These are phyloP conservation scores for Leucosporidium yakuticum DNA, from an alignment of 768 basidiomycete species.

Conservation along the genomic window DNA sequence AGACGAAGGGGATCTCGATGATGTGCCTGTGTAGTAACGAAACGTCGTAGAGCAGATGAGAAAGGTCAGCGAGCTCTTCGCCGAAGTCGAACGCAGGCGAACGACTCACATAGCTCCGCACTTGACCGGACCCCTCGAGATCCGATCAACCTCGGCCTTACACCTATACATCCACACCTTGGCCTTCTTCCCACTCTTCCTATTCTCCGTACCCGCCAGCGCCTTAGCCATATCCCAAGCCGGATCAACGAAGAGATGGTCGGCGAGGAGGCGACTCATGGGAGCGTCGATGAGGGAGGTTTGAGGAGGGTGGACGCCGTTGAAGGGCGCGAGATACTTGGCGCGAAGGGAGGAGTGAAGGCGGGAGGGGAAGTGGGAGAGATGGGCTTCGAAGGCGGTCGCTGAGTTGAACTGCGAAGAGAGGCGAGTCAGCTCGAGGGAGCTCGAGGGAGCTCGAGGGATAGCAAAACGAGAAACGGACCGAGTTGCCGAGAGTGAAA, in stretches of 20 bases:
- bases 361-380: neutral
- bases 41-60: no score
- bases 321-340: conserved; percentile 11
- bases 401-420: neutral
- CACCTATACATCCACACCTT: conserved; percentile 21
- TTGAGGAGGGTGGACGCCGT: neutral
- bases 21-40: conserved; percentile 18
- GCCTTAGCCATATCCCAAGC: conserved; percentile 19
- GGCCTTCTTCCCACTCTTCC: neutral
- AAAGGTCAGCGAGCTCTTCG: neutral
- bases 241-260: conserved; percentile 30
- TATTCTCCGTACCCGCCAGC: neutral
- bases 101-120: conserved; percentile 16
- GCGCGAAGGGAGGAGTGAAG: neutral
- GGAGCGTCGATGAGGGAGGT: conserved; percentile 1
- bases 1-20: conserved; percentile 27
- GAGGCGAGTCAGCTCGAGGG: neutral
- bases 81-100: neutral
- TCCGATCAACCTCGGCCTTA: conserved; percentile 2
- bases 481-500: conserved; percentile 3
- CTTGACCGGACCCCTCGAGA: conserved; percentile 2
- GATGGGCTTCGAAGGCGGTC: conserved; percentile 1
- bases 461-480: neutral
- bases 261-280: conserved; percentile 12
- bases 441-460: neutral